Evolutionary conservation across 352 stramenopile genomes (phyloP).

Genomic region (Phytophthora cryptogea): DNA sequence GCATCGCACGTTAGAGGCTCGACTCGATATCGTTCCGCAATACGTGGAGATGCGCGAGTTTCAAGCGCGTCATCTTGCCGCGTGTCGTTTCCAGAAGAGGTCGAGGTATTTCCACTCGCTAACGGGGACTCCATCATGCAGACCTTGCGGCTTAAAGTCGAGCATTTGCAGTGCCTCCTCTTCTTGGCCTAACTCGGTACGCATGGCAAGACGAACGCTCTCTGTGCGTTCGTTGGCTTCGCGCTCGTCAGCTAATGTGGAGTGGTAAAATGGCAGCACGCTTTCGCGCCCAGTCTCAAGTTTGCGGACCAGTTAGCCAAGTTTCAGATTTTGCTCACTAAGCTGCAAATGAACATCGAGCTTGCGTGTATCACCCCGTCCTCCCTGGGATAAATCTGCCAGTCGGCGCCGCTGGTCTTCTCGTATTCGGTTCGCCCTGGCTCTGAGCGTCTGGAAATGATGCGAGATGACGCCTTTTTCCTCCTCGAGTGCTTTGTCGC

Average conservation of each 20-base stretch:
- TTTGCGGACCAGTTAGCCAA: conserved; percentile 91
- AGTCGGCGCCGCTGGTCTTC: conserved; percentile 85
- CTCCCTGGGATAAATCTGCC: conserved; percentile 79
- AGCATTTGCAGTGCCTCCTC: conserved; percentile 43
- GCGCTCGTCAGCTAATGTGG: conserved; percentile 56
- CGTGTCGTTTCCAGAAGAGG: conserved; percentile 94
- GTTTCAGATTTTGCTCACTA: conserved; percentile 85
- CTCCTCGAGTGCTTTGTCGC: conserved; percentile 88
- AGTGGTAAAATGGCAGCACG: conserved; percentile 86
- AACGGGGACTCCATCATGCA: conserved; percentile 50
- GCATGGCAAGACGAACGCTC: conserved; percentile 53
- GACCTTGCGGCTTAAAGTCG: conserved; percentile 61
- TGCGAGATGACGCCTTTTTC: conserved; percentile 87
- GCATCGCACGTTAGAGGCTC: conserved; percentile 31
- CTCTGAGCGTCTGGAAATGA: conserved; percentile 89
- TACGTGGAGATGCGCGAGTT: conserved; percentile 62
- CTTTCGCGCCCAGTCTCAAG: conserved; percentile 93
- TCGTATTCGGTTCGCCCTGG: conserved; percentile 89
- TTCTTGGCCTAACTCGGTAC: conserved; percentile 25
- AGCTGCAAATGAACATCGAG: conserved; percentile 72
- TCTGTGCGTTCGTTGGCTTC: conserved; percentile 68
- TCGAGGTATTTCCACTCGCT: conserved; percentile 87
- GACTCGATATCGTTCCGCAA: conserved; percentile 51
- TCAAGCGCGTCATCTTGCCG: conserved; percentile 56
- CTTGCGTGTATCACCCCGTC: conserved; percentile 66